These are phyloP conservation scores for Acanthamoeba lenticulata DNA, from an alignment of 208 protist species.

Conservation along the genomic window DNA sequence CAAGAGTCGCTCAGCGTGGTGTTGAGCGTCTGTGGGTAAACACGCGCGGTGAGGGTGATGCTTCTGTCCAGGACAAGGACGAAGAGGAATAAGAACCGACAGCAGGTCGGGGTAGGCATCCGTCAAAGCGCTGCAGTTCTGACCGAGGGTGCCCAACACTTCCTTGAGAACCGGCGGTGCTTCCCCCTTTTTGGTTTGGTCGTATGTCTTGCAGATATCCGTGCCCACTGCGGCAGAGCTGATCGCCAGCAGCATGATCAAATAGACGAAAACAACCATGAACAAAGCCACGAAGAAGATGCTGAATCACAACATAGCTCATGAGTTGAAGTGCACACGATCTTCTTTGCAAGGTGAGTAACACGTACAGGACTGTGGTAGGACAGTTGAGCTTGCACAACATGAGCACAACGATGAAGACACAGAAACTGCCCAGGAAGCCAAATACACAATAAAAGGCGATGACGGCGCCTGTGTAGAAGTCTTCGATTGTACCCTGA, in stretches of 20 bases:
- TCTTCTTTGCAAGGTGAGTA: neutral
- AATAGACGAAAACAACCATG: neutral
- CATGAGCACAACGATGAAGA: neutral
- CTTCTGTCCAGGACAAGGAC: neutral
- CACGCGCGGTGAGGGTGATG: neutral
- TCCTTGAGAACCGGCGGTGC: neutral
- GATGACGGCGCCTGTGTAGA: neutral
- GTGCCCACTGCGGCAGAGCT: neutral
- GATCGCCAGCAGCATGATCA: neutral
- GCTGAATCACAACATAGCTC: neutral
- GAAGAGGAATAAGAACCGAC: neutral
- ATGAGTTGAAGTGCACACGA: neutral
- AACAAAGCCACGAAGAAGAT: neutral
- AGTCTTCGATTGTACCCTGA: neutral
- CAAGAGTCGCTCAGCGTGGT: neutral
- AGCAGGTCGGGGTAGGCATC: neutral
- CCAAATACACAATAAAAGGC: conserved; percentile 1
- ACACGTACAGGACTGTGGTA: neutral
- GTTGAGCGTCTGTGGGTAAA: neutral
- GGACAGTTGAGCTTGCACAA: neutral
- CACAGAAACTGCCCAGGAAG: neutral
- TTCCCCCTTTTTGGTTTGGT: neutral
- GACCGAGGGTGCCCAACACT: neutral
- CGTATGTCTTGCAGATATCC: neutral
- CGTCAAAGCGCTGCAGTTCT: neutral